Conservation (phyloP, 2,329 filamentous ascomycete species). For the Aspergillus sp. region DNA sequence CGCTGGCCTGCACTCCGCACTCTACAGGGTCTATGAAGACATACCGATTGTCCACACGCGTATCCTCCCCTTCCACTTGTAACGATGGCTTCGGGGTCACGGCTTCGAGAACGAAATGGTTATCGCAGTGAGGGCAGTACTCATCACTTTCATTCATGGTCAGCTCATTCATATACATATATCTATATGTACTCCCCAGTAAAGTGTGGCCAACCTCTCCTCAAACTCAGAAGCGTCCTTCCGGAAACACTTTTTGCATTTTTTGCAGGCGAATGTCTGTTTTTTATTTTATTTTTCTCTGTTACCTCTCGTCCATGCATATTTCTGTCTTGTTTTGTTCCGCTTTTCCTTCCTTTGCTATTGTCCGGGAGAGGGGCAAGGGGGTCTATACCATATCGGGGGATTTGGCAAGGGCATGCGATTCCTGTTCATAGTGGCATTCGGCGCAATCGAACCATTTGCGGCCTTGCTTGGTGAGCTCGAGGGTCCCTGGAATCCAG, state of each 20-base stretch:
- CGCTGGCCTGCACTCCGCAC: background rate
- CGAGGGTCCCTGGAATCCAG: no score
- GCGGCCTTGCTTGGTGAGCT: conserved; percentile 43
- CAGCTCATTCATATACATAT: no score
- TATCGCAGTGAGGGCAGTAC: conserved; percentile 98
- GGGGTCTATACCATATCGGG: conserved; percentile 62
- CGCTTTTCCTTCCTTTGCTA: no score
- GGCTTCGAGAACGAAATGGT: conserved; percentile 93
- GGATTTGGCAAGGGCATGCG: conserved; percentile 65
- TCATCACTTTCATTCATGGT: conserved; percentile 57
- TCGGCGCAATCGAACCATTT: conserved; percentile 99
- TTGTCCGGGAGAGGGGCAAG: background rate
- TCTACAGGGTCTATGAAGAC: background rate
- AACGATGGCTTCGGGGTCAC: conserved; percentile 72
- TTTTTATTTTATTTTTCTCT: no score
- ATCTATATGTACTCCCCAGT: no score
- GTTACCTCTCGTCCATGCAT: background rate
- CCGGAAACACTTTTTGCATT: conserved; percentile 96
- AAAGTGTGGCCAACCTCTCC: conserved; percentile 42
- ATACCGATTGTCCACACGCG: conserved; percentile 65
- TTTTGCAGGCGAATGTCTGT: conserved; percentile 82
- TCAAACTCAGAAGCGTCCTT: conserved; percentile 90
- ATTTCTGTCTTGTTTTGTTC: no score
- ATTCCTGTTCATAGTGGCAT: conserved; percentile 76
- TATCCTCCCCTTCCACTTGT: conserved; percentile 85